phyloP scores from a whole-genome alignment of 352 stramenopile genomes.

The Blastocystis hominis region DNA sequence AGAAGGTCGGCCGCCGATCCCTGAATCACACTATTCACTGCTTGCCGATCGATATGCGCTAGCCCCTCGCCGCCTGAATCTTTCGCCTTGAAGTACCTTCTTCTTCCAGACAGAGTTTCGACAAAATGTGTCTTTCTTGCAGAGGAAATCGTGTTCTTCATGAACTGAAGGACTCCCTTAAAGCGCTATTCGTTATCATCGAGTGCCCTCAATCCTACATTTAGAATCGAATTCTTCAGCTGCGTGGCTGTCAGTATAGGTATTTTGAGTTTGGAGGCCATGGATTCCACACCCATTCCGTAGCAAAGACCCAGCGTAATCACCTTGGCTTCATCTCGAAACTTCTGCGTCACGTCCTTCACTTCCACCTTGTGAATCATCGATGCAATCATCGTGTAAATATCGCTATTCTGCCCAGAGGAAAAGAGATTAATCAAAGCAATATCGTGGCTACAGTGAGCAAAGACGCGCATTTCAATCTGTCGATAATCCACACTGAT shows the following conservation, averaged over 20 bases:
- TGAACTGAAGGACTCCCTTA: slow-evolving; percentile 19
- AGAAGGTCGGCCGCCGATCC: slow-evolving; percentile 66
- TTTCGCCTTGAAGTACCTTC: not conserved
- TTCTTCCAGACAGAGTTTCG: slow-evolving; percentile 19
- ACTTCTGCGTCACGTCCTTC: not conserved
- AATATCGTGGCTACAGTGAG: slow-evolving; percentile 10
- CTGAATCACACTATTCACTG: slow-evolving; percentile 67
- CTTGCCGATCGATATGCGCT: slow-evolving; percentile 63
- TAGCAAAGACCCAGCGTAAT: slow-evolving; percentile 57
- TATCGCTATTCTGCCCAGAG: not conserved
- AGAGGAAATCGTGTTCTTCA: not conserved
- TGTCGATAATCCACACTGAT: slow-evolving; percentile 55
- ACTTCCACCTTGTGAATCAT: not conserved
- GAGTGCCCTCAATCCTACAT: not conserved
- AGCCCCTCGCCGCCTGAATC: not conserved
- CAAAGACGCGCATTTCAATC: slow-evolving; percentile 58
- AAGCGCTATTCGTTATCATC: not conserved
- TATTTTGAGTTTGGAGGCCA: slow-evolving; percentile 38
- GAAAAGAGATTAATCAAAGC: not conserved
- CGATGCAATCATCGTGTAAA: slow-evolving; percentile 43
- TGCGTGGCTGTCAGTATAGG: not conserved
- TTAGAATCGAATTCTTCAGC: not conserved
- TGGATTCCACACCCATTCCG: slow-evolving; percentile 44
- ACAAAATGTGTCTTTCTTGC: slow-evolving; percentile 16
- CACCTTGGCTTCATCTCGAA: slow-evolving; percentile 55